Conservation (phyloP, 306 rosid genomes). For the Medicago arabica region DNA sequence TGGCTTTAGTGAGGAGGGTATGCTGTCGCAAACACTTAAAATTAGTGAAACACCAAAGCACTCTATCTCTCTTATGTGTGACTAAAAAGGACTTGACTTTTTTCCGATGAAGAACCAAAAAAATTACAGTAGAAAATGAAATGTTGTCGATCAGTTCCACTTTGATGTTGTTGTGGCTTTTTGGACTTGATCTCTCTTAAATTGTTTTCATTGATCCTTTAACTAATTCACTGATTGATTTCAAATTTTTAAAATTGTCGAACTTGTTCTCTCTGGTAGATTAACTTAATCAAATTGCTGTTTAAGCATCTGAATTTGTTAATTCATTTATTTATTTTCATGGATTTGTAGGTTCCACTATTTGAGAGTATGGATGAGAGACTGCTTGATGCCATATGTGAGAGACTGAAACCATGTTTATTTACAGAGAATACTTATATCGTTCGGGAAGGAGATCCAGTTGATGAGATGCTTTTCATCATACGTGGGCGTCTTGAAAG, state of each 20-base stretch:
- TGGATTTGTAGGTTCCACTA: constrained; percentile 78
- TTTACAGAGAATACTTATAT: constrained; percentile 87
- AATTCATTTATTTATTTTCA: constrained; percentile 41
- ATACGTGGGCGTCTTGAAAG: constrained; percentile 99
- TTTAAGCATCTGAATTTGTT: constrained; percentile 42
- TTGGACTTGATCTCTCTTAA: too few species aligned
- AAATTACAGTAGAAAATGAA: neutral
- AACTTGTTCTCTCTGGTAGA: constrained; percentile 8
- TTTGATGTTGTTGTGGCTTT: neutral
- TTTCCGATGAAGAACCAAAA: constrained; percentile 19
- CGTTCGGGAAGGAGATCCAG: constrained; percentile 98
- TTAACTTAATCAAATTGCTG: neutral
- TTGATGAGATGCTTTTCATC: constrained; percentile 97
- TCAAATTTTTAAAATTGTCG: constrained; percentile 13
- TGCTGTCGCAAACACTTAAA: constrained; percentile 42
- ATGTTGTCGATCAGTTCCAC: constrained; percentile 19
- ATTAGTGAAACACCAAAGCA: constrained; percentile 17
- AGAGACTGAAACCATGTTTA: constrained; percentile 87
- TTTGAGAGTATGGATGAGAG: constrained; percentile 97
- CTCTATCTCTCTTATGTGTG: constrained; percentile 5
- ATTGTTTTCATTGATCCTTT: too few species aligned
- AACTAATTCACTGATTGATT: constrained; percentile 23
- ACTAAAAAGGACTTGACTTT: constrained; percentile 4
- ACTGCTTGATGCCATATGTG: constrained; percentile 96
- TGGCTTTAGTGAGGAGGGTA: constrained; percentile 98